Base-by-base conservation (phyloP, 805 yeast genomes). In the Tetrapisispora arboricola region DNA sequence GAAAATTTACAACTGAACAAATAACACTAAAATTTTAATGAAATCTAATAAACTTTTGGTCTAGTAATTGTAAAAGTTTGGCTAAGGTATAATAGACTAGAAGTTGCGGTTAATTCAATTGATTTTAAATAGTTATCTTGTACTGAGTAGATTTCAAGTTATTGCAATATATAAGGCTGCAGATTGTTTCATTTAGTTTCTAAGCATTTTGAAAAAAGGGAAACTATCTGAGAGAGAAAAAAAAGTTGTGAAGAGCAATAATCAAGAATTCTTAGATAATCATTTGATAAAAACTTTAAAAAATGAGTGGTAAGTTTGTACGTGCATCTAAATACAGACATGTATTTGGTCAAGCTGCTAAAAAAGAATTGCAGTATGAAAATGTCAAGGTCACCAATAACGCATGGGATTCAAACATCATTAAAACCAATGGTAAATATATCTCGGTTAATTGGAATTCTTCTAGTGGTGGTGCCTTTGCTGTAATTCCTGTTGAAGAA, bases 401-500 rank as follows among this genome's bases (percentile, higher is more conserved):
- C 57, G 98, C 97, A 1, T 92, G 95, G 84, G 99, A 92, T 63
- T 84, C 95, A 39, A 90, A 90, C 61, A 70, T 92, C 49, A 73
- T 92, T 49, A 78, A 86, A 63, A 75, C 84, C 48, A 92, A 92
- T 60, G 90, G 96, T 29, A 80, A 82, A 60, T 92, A 76, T 55
- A 63, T 92, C 32, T 72, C 95, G 1, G 81, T 87, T 49, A 87
- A 85, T 60, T 87, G 96, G 95, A 86, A 84, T 44, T 72, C 96
- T 25, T 81, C 94, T 10, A 97, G 97, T 31, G 97, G 97, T 47
- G 99, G 99, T 40, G 94, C 97, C 0, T 88, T 92, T 68, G 96
- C 95, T 1, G 84, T 94, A 11, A 78, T 92, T 45, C 98, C 98
- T 2, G 67, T 85, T 20, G 59, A 61, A 8, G 96, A 90, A 61